Evolutionary conservation across 306 rosid species (phyloP).

Genomic region (Herpetospermum pedunculosum): DNA sequence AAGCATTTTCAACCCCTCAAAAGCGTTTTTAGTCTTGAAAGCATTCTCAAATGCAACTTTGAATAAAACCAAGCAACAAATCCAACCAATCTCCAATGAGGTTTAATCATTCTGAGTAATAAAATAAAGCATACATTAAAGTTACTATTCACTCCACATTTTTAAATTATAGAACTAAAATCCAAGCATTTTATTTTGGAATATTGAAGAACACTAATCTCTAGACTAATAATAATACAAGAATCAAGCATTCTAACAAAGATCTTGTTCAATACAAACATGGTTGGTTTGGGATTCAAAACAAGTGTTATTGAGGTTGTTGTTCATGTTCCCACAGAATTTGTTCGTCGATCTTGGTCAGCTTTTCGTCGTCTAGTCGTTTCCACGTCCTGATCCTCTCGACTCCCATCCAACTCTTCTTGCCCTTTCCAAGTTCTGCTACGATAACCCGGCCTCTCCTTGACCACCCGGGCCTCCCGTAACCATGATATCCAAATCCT

Average conservation of each 20-base stretch:
- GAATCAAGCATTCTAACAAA: neutral
- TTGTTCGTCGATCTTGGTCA: slow-evolving; percentile 74
- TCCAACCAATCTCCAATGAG: neutral
- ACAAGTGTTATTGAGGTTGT: neutral
- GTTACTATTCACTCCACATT: neutral
- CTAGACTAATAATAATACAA: neutral
- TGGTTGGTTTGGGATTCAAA: neutral
- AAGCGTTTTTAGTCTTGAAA: neutral
- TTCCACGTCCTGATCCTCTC: slow-evolving; percentile 77
- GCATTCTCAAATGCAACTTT: neutral
- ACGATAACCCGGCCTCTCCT: slow-evolving; percentile 70
- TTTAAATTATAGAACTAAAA: neutral
- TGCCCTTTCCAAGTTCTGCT: slow-evolving; percentile 56
- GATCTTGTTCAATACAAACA: neutral
- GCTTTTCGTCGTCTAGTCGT: slow-evolving; percentile 61
- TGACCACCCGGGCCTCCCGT: slow-evolving; percentile 71
- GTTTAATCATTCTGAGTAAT: neutral
- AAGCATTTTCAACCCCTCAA: neutral
- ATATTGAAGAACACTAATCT: neutral
- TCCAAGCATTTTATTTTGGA: neutral
- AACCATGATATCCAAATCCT: slow-evolving; percentile 86
- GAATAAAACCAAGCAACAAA: no score
- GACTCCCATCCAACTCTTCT: slow-evolving; percentile 45
- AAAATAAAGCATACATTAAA: neutral
- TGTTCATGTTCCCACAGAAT: slow-evolving; percentile 36